A percentile compares a stretch with the other conserved stretches of the same genome.
Evolutionary conservation across 208 protist species (phyloP).

Genomic region (Phytomonas sp.): DNA sequence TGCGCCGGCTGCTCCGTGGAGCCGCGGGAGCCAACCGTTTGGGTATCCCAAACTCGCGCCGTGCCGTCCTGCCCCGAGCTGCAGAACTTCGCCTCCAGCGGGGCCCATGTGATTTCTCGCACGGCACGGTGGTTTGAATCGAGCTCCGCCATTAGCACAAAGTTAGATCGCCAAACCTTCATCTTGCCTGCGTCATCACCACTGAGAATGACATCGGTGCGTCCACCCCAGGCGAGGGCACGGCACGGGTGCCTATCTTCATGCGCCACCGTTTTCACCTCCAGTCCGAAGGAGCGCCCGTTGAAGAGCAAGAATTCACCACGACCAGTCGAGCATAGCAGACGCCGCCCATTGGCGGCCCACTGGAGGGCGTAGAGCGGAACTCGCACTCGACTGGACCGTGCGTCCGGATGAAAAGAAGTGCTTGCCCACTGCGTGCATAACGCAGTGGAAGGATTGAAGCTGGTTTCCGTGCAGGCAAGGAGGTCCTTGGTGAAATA

Average conservation of each 20-base stretch:
- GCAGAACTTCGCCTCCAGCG: constrained; percentile 77
- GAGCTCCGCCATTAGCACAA: constrained; percentile 72
- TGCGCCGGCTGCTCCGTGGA: constrained; percentile 10
- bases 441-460: constrained; percentile 77
- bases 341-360: constrained; percentile 68
- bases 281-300: constrained; percentile 78
- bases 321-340: constrained; percentile 68
- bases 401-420: constrained; percentile 77
- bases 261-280: constrained; percentile 82
- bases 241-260: constrained; percentile 67
- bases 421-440: constrained; percentile 88
- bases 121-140: constrained; percentile 75
- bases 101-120: constrained; percentile 68
- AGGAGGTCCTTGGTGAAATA: constrained; percentile 83
- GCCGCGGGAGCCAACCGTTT: constrained; percentile 29
- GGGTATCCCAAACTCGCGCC: constrained; percentile 78
- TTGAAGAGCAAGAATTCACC: constrained; percentile 87
- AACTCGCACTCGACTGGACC: constrained; percentile 37
- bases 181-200: constrained; percentile 75
- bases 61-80: constrained; percentile 79
- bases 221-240: constrained; percentile 71
- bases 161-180: constrained; percentile 79
- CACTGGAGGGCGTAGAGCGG: constrained; percentile 67
- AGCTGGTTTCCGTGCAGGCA: constrained; percentile 48
- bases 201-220: constrained; percentile 73